phyloP scores from a whole-genome alignment of 192 early-diverging fungal genomes.

The Lobosporangium transversale region DNA sequence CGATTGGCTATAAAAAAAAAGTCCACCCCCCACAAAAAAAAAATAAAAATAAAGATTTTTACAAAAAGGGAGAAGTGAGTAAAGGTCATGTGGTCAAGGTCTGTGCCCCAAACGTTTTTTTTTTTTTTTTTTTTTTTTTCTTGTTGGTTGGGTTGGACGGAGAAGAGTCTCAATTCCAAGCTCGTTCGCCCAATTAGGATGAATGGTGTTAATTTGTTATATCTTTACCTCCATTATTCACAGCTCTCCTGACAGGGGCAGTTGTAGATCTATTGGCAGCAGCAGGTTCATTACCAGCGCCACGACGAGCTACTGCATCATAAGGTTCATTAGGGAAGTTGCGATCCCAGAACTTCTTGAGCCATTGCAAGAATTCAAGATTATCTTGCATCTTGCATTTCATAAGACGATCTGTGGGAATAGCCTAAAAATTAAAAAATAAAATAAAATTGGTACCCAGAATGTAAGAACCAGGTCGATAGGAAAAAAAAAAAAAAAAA shows the following conservation, averaged over 20 bases:
- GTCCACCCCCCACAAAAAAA: slow-evolving; percentile 14
- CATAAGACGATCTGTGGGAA: slow-evolving; percentile 89
- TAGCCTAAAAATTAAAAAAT: slow-evolving; percentile 54
- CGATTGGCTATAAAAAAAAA: slow-evolving; percentile 30
- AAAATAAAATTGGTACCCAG: too few relatives aligned
- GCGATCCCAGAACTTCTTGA: slow-evolving; percentile 92
- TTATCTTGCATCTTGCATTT: slow-evolving; percentile 99
- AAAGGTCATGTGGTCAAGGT: neutral
- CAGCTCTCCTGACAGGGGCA: slow-evolving; percentile 51
- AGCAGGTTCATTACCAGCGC: slow-evolving; percentile 52
- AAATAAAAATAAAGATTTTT: slow-evolving; percentile 10
- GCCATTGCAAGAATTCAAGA: slow-evolving; percentile 97
- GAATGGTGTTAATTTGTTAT: neutral
- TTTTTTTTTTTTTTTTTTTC: neutral
- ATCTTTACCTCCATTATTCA: slow-evolving; percentile 52
- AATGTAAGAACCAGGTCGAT: too few relatives aligned
- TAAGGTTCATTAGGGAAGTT: slow-evolving; percentile 87
- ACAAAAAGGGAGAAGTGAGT: too few relatives aligned
- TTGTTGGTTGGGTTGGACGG: too few relatives aligned
- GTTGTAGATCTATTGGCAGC: slow-evolving; percentile 54
- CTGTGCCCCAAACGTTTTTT: neutral
- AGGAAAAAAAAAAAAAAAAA: too few relatives aligned
- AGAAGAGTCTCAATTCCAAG: too few relatives aligned
- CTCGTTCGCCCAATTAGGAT: too few relatives aligned
- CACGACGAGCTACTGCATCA: slow-evolving; percentile 80